Base-by-base conservation (phyloP, 306 rosid species). In the Alnus rubra region DNA sequence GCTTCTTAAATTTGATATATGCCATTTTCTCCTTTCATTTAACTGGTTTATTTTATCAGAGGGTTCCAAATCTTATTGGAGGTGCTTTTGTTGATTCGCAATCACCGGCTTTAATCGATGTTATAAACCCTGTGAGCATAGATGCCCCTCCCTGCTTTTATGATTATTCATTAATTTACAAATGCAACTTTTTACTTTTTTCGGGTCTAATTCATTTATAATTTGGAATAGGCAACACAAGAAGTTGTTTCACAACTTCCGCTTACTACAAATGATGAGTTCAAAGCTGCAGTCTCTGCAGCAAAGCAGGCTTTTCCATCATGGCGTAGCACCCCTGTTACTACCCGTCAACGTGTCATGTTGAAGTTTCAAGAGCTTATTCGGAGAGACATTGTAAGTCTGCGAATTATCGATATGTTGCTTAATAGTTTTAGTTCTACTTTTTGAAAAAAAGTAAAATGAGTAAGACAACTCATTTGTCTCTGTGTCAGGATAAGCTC, bases 191-290 rank as follows among this genome's bases (percentile, higher is more conserved):
- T 70, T 77, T 60, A n/a, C 31, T 48, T 28, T 54, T 81, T 67
- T 76, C 54, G 82, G 53, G 59, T 77, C 30, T 82, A 55, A 81
- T 70, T 5, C 73, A 54, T 78, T 33, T 73, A 23, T 45, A n/a
- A 78, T 88, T 23, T 35, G 82, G 74, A 39, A 39, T 74, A 95
- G 98, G 98, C 98, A 59, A 95, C 98, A 42, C 98, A 95, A 84
- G 96, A 95, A 88, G 92, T 95, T 83, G 98, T 92, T 84, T 95
- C 98, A 8, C 91, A 90, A 86, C 80, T 95, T 79, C 98, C 97
- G 44, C 87, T 90, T 87, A 91, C 96, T 59, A 95, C 98, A 51
- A 81, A 85, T 88, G 97, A 92, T 30, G 98, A 95, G 86, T 95
- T 95, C 81, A 91, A 89, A 83, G 89, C 94, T 60, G 98, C 97